These are phyloP conservation scores for Fusarium duplospermum DNA, from an alignment of 2,329 filamentous ascomycete genomes.

Conservation along the genomic window DNA sequence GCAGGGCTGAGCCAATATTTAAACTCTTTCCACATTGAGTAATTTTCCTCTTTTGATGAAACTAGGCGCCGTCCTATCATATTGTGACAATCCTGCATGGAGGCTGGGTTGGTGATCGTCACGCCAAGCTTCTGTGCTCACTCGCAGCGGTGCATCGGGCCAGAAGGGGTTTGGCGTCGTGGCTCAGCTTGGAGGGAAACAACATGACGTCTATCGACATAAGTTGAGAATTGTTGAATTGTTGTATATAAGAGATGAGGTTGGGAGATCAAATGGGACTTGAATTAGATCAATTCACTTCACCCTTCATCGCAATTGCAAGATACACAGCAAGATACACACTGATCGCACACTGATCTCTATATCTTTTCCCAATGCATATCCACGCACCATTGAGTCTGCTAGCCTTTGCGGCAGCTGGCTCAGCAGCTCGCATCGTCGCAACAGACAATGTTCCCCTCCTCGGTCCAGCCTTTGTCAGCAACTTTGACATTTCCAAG, in stretches of 20 bases:
- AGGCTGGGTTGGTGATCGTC: not conserved
- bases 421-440: conserved; percentile 6
- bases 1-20: not conserved
- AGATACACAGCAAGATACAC: not conserved
- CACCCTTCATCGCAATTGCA: not conserved
- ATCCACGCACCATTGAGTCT: not conserved
- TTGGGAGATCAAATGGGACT: not conserved
- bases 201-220: not conserved
- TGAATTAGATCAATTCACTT: not conserved
- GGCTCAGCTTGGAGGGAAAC: not conserved
- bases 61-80: not conserved
- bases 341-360: too few relatives aligned
- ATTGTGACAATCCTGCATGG: not conserved
- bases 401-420: not conserved
- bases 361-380: not conserved
- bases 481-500: conserved; percentile 34
- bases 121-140: not conserved
- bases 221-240: not conserved
- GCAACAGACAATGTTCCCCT: conserved; percentile 34
- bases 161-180: not conserved
- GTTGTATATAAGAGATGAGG: not conserved
- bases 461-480: conserved; percentile 35
- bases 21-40: not conserved
- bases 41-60: not conserved
- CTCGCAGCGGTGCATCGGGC: not conserved